Percentiles rank a stretch among this genome's conserved stretches.
Evolutionary conservation across 805 yeast species (phyloP).

Genomic region (Peterozyma xylosa): DNA sequence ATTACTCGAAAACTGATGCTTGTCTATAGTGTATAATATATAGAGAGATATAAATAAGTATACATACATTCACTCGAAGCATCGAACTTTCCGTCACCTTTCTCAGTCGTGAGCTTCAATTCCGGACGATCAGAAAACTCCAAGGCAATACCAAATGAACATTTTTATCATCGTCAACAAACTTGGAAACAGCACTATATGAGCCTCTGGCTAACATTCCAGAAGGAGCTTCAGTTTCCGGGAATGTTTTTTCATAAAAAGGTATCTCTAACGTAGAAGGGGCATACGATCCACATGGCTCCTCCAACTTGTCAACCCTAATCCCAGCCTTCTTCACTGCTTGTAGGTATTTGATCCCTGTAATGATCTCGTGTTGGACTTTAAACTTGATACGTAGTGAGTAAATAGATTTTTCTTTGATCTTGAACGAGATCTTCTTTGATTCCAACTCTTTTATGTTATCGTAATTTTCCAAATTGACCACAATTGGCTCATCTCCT

Average conservation of each 20-base stretch:
- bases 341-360: conserved; percentile 84
- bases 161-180: conserved; percentile 78
- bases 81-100: too few species aligned
- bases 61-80: too few species aligned
- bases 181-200: conserved; percentile 74
- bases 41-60: too few species aligned
- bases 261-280: conserved; percentile 83
- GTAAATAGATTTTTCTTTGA: conserved; percentile 74
- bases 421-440: conserved; percentile 54
- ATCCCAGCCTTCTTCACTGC: conserved; percentile 82
- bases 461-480: conserved; percentile 58
- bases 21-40: too few species aligned
- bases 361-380: conserved; percentile 84
- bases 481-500: conserved; percentile 59
- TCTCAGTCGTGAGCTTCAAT: neutral
- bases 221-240: conserved; percentile 84
- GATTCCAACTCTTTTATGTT: conserved; percentile 46
- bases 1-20: too few species aligned
- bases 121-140: conserved; percentile 76
- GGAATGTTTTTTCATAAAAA: conserved; percentile 59
- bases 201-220: conserved; percentile 85
- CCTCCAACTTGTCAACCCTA: conserved; percentile 77
- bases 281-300: conserved; percentile 85
- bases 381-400: conserved; percentile 68
- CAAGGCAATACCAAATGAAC: conserved; percentile 73